phyloP scores from a whole-genome alignment of 257 asterid species.

The Striga asiatica region DNA sequence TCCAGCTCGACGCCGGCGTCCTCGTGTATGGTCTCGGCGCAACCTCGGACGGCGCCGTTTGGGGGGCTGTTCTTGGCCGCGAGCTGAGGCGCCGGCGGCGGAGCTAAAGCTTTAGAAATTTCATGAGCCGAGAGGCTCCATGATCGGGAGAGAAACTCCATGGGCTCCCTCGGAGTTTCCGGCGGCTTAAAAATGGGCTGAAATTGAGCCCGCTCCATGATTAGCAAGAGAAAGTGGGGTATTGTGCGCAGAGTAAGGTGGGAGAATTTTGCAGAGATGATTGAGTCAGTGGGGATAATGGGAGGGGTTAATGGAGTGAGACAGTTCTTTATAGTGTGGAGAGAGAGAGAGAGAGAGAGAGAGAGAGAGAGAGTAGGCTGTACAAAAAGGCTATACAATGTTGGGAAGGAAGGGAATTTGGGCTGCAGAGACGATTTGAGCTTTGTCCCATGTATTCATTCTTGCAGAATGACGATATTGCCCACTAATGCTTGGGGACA shows the following conservation, averaged over 20 bases:
- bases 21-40: constrained; percentile 42
- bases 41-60: constrained; percentile 18
- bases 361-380: no score
- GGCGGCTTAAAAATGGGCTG: constrained; percentile 58
- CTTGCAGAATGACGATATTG: no score
- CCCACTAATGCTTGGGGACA: no score
- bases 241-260: neutral
- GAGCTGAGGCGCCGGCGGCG: constrained; percentile 26
- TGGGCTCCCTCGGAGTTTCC: constrained; percentile 83
- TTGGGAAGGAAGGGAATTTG: no score
- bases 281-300: neutral
- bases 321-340: constrained; percentile 17
- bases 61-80: constrained; percentile 15
- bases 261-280: neutral
- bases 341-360: constrained; percentile 16
- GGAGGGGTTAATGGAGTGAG: neutral
- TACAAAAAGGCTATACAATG: no score
- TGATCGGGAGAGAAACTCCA: constrained; percentile 93
- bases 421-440: no score
- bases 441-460: no score
- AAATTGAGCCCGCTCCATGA: constrained; percentile 48
- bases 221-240: neutral
- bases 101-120: constrained; percentile 60
- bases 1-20: constrained; percentile 48
- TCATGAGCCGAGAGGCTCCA: constrained; percentile 87